These are phyloP conservation scores for Phoma sp. DNA, from an alignment of 2,329 filamentous ascomycete species.

Conservation along the genomic window DNA sequence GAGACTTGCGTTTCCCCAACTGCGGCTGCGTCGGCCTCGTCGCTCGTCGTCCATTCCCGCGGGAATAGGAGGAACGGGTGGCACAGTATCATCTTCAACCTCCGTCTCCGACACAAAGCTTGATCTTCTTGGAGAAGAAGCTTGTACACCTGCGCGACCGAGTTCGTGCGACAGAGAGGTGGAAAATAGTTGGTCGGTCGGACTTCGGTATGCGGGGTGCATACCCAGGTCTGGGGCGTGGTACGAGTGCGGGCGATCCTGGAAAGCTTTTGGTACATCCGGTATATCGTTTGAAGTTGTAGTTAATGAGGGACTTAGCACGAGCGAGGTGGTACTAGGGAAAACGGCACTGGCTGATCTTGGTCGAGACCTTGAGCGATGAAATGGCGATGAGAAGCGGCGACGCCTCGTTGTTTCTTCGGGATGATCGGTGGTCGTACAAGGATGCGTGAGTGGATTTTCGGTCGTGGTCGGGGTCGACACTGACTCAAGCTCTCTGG, in stretches of 20 bases:
- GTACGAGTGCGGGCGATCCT: slow-evolving; percentile 36
- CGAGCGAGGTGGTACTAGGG: slow-evolving; percentile 25
- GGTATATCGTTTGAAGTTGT: neutral
- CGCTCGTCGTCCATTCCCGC: slow-evolving; percentile 22
- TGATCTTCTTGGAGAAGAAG: slow-evolving; percentile 40
- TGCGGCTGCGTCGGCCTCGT: slow-evolving; percentile 10
- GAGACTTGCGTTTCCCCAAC: slow-evolving; percentile 28
- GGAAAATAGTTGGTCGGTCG: slow-evolving; percentile 18
- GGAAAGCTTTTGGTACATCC: slow-evolving; percentile 15
- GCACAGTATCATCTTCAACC: slow-evolving; percentile 29
- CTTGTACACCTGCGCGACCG: slow-evolving; percentile 32
- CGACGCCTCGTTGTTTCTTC: slow-evolving; percentile 38
- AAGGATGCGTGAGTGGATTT: slow-evolving; percentile 9
- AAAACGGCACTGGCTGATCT: slow-evolving; percentile 41
- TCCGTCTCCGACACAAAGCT: slow-evolving; percentile 14
- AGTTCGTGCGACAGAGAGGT: slow-evolving; percentile 6
- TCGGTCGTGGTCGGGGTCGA: slow-evolving; percentile 22
- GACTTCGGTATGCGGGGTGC: slow-evolving; percentile 20
- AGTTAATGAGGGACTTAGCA: slow-evolving; percentile 15
- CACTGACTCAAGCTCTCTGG: slow-evolving; percentile 40
- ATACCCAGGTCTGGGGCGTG: slow-evolving; percentile 42
- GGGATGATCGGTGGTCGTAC: slow-evolving; percentile 18
- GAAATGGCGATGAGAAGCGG: slow-evolving; percentile 45
- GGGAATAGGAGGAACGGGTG: slow-evolving; percentile 42
- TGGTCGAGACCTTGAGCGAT: slow-evolving; percentile 38